Conservation (phyloP, 805 yeast genomes). For the Pichia heedii region DNA sequence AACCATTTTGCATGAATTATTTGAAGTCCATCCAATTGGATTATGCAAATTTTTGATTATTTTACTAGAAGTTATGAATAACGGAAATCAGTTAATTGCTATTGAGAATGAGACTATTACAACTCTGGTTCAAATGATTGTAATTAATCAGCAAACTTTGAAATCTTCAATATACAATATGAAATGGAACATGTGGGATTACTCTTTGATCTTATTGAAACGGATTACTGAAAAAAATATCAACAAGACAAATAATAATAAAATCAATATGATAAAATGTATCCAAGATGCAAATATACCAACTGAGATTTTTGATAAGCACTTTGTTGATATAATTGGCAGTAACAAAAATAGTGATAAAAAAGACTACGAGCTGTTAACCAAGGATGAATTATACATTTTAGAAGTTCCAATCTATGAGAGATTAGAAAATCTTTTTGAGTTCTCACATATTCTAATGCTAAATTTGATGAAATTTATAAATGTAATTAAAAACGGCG, state of each 20-base stretch:
- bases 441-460: constrained; percentile 21
- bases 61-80: constrained; percentile 12
- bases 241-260: constrained; percentile 16
- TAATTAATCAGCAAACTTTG: constrained; percentile 15
- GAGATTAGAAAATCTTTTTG: constrained; percentile 25
- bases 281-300: constrained; percentile 4
- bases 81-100: constrained; percentile 2
- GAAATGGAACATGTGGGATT: constrained; percentile 13
- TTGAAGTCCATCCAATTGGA: constrained; percentile 11
- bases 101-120: constrained; percentile 6
- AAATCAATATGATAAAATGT: constrained; percentile 7
- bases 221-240: background rate
- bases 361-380: background rate
- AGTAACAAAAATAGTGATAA: background rate
- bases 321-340: background rate
- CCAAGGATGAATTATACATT: constrained; percentile 8
- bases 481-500: constrained; percentile 17
- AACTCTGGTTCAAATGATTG: constrained; percentile 16
- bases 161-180: constrained; percentile 11
- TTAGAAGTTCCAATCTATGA: constrained; percentile 24
- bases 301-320: background rate
- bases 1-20: constrained; percentile 12
- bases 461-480: constrained; percentile 21
- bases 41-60: constrained; percentile 14
- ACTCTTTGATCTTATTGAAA: constrained; percentile 9